Conservation (phyloP, 306 rosid species). For the Gynostemma pentaphyllum region DNA sequence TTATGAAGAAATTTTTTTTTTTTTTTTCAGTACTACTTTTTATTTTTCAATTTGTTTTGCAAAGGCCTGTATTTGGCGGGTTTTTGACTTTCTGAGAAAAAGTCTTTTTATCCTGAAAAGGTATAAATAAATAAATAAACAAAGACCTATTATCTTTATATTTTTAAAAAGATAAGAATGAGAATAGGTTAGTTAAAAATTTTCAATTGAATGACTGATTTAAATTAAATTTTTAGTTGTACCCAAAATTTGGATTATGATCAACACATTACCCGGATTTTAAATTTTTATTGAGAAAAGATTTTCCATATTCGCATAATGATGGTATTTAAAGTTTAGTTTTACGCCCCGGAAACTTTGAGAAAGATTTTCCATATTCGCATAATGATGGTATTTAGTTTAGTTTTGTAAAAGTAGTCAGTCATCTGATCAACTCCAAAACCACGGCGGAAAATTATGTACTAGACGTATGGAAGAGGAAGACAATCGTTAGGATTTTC, state of each 20-base stretch:
- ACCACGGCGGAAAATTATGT: slow-evolving; percentile 82
- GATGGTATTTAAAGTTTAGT: too few species aligned
- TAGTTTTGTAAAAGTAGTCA: slow-evolving; percentile 64
- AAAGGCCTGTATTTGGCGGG: slow-evolving; percentile 23
- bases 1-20: too few species aligned
- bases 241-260: too few species aligned
- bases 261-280: too few species aligned
- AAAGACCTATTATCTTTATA: too few species aligned
- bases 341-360: slow-evolving; percentile 41
- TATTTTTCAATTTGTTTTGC: slow-evolving; percentile 31
- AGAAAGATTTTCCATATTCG: slow-evolving; percentile 64
- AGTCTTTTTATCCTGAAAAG: slow-evolving; percentile 54
- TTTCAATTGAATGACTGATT: too few species aligned
- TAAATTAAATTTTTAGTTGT: too few species aligned
- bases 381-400: slow-evolving; percentile 73
- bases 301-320: too few species aligned
- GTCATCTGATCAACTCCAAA: slow-evolving; percentile 68
- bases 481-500: slow-evolving; percentile 20
- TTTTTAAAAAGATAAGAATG: too few species aligned
- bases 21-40: slow-evolving; percentile 32
- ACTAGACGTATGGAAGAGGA: slow-evolving; percentile 35
- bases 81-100: slow-evolving; percentile 30
- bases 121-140: neutral
- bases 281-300: too few species aligned
- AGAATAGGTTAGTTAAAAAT: too few species aligned